Conservation (phyloP, 192 early-diverging fungal genomes). For the Funneliformis mosseae region DNA sequence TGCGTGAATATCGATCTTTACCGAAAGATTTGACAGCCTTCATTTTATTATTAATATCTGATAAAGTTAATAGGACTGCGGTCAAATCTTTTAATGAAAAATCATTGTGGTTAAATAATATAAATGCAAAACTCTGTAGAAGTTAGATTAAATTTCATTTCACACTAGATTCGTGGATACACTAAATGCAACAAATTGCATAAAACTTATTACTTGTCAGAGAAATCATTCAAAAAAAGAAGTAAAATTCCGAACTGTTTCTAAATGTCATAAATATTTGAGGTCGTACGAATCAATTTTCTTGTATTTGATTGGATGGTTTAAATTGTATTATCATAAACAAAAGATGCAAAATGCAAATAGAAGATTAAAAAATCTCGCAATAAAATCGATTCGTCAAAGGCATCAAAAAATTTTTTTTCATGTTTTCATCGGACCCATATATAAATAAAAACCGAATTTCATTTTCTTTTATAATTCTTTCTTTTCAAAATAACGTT, state of each 20-base stretch:
- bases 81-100: too few species aligned
- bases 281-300: background rate
- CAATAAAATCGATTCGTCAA: background rate
- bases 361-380: constrained; percentile 11
- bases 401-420: too few species aligned
- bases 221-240: background rate
- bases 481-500: too few species aligned
- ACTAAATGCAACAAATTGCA: background rate
- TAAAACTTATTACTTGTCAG: background rate
- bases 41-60: too few species aligned
- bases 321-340: background rate
- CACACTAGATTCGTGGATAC: background rate
- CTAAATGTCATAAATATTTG: background rate
- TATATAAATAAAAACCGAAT: too few species aligned
- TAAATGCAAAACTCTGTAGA: background rate
- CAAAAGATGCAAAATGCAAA: background rate
- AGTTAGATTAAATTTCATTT: background rate
- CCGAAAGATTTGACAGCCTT: too few species aligned
- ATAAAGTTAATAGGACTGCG: background rate
- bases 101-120: background rate
- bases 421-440: too few species aligned
- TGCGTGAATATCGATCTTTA: too few species aligned
- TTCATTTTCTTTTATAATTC: too few species aligned
- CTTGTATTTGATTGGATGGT: background rate
- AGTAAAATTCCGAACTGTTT: background rate